Percentiles rank a stretch among this genome's conserved stretches.
phyloP scores from a whole-genome alignment of 345 rosid genomes.

The Laguncularia racemosa region DNA sequence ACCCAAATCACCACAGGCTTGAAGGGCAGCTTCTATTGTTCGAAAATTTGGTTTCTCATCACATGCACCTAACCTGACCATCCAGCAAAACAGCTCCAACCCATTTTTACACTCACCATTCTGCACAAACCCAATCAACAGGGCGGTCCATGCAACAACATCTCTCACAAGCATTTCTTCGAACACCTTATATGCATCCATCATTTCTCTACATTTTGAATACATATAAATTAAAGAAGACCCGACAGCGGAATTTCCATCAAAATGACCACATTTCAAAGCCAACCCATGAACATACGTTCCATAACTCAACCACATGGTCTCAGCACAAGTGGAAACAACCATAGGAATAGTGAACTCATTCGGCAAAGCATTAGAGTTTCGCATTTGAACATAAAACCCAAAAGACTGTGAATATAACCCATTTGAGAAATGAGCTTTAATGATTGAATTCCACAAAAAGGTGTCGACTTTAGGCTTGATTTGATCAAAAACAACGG shows the following conservation, averaged over 20 bases:
- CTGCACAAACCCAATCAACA: constrained; percentile 54
- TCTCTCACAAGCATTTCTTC: constrained; percentile 57
- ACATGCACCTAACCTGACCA: constrained; percentile 32
- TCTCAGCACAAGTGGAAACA: constrained; percentile 56
- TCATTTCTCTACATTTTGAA: constrained; percentile 33
- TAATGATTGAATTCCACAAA: constrained; percentile 66
- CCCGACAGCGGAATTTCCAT: constrained; percentile 35
- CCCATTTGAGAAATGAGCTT: constrained; percentile 55
- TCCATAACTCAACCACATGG: constrained; percentile 28
- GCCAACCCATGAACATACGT: constrained; percentile 41
- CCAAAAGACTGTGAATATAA: constrained; percentile 29
- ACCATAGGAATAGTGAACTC: constrained; percentile 62
- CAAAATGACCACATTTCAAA: constrained; percentile 37
- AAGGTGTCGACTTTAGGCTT: constrained; percentile 33
- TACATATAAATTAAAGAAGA: constrained; percentile 57
- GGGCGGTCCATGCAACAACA: constrained; percentile 63
- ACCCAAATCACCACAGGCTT: constrained; percentile 50
- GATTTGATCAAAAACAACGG: constrained; percentile 29
- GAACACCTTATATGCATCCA: constrained; percentile 37
- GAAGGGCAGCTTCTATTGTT: constrained; percentile 55
- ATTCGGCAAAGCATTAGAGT: constrained; percentile 20
- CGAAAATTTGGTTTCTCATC: constrained; percentile 45
- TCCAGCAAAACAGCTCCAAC: constrained; percentile 37
- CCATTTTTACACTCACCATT: constrained; percentile 51
- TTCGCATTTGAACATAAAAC: constrained; percentile 37